Evolutionary conservation across 139 green algal species (phyloP).

Genomic region (Chlamydomonas sphaeroides): DNA sequence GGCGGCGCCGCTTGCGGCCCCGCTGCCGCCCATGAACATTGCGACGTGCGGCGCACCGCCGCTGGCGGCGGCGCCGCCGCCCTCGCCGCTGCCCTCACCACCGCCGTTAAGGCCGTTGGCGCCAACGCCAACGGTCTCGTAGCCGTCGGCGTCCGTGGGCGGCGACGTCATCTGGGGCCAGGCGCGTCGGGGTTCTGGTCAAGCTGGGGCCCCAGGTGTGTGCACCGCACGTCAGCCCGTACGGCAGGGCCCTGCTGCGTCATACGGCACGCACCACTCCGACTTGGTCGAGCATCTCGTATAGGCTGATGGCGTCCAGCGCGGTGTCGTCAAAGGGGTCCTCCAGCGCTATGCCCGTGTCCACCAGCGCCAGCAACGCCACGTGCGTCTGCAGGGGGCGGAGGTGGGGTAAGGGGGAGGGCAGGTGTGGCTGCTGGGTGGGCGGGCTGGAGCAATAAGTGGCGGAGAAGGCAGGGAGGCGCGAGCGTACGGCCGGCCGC

Average conservation of each 20-base stretch:
- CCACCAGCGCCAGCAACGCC: slow-evolving; percentile 21
- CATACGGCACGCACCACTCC: slow-evolving; percentile 31
- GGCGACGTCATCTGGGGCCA: slow-evolving; percentile 6
- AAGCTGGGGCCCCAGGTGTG: no score
- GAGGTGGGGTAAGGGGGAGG: neutral
- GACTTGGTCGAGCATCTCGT: slow-evolving; percentile 48
- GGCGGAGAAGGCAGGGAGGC: neutral
- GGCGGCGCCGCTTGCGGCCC: neutral
- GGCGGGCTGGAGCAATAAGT: neutral
- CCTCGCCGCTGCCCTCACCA: neutral
- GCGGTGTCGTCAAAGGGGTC: slow-evolving; percentile 53
- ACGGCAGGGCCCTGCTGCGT: no score
- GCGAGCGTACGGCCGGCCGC: no score
- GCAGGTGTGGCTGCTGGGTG: neutral
- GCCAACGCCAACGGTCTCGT: neutral
- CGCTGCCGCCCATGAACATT: slow-evolving; percentile 12
- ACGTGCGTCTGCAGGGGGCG: slow-evolving; percentile 32
- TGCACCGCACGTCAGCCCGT: no score
- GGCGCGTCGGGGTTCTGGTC: no score
- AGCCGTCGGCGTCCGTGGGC: neutral
- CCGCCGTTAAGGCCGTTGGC: neutral
- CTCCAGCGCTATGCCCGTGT: slow-evolving; percentile 41
- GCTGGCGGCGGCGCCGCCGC: neutral
- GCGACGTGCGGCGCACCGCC: slow-evolving; percentile 1
- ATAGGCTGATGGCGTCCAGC: slow-evolving; percentile 46